Base-by-base conservation (phyloP, 768 basidiomycete genomes). In the Phanerochaete carnosa region DNA sequence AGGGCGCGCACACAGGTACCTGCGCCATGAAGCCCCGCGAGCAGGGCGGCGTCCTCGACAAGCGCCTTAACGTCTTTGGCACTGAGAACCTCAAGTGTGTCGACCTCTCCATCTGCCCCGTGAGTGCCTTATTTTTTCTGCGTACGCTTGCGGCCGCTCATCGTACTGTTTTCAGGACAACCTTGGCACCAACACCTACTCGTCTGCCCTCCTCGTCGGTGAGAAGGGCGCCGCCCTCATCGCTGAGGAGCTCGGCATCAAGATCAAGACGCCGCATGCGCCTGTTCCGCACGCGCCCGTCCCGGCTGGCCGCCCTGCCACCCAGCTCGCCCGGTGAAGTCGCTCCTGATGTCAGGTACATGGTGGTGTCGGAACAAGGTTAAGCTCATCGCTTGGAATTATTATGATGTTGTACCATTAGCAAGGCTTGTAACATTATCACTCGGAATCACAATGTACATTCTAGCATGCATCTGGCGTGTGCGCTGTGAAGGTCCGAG, bases 41-140 rank as follows among this genome's bases (percentile, higher is more conserved):
- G 64, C 74, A 89, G 72, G 85, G 85, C 45, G 86, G 86, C 68
- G 85, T 88, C 52, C 83, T 88, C 66, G 86, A 88, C 66, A 76
- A 70, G 26, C 83, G 84, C 60, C 77, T 88, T 65, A 87, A 78
- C 67, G 85, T 88, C 65, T 86, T 77, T 69, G 86, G 84, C 50
- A 88, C 86, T 22, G 70, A 83, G 72, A 86, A 87, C 77, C 76
- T 89, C 68, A 88, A 88, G 76, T 79, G 77, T 68, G 79, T 83
- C 64, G 87, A 89, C 73, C 76, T 88, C 76, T 84, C 83, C 73
- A 87, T 88, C 75, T 88, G 87, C 74, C 87, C 87, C 23, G 85
- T 86, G 69, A 67, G 82, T 73, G 26, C 2, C 6, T 8, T 35
- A 22, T 67, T 70, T 9, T 25, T 11, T 6, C 54, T 26, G n/a